These are phyloP conservation scores for Gentiana dahurica DNA, from an alignment of 257 asterid species.

Conservation along the genomic window DNA sequence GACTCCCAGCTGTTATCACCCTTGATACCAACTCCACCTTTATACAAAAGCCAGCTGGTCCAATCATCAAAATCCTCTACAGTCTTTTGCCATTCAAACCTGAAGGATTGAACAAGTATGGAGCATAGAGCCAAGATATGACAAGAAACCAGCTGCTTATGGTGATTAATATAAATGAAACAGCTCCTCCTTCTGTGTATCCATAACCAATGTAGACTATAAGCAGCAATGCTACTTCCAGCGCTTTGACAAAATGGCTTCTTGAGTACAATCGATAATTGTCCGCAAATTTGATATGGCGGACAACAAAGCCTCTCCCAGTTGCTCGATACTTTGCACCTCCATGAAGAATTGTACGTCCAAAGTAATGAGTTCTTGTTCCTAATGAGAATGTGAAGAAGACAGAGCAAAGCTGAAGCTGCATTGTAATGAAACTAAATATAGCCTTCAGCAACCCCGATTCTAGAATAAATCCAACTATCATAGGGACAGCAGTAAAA, in stretches of 20 bases:
- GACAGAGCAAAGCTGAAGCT: slow-evolving; percentile 95
- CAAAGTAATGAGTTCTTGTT: slow-evolving; percentile 93
- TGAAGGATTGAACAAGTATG: slow-evolving; percentile 94
- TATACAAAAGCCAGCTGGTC: slow-evolving; percentile 94
- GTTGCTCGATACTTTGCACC: slow-evolving; percentile 99
- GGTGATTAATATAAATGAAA: slow-evolving; percentile 61
- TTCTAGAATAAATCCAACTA: slow-evolving; percentile 94
- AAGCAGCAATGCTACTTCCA: slow-evolving; percentile 91
- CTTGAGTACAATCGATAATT: slow-evolving; percentile 91
- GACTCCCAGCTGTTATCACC: slow-evolving; percentile 99
- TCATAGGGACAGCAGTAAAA: slow-evolving; percentile 97
- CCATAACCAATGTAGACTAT: slow-evolving; percentile 90
- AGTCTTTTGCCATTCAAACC: slow-evolving; percentile 99
- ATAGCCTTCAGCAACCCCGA: slow-evolving; percentile 85
- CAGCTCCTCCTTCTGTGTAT: slow-evolving; percentile 48
- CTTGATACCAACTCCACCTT: slow-evolving; percentile 96
- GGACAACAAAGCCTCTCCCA: slow-evolving; percentile 97
- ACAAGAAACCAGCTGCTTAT: slow-evolving; percentile 98
- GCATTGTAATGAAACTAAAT: slow-evolving; percentile 95
- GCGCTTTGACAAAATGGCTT: slow-evolving; percentile 98
- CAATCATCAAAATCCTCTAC: slow-evolving; percentile 99
- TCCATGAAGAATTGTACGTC: slow-evolving; percentile 97
- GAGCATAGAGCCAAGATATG: slow-evolving; percentile 96
- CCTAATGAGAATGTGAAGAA: slow-evolving; percentile 96
- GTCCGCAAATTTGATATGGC: slow-evolving; percentile 91